Evolutionary conservation across 2,329 filamentous ascomycete genomes (phyloP).

Genomic region (Tolypocladium tundrense): DNA sequence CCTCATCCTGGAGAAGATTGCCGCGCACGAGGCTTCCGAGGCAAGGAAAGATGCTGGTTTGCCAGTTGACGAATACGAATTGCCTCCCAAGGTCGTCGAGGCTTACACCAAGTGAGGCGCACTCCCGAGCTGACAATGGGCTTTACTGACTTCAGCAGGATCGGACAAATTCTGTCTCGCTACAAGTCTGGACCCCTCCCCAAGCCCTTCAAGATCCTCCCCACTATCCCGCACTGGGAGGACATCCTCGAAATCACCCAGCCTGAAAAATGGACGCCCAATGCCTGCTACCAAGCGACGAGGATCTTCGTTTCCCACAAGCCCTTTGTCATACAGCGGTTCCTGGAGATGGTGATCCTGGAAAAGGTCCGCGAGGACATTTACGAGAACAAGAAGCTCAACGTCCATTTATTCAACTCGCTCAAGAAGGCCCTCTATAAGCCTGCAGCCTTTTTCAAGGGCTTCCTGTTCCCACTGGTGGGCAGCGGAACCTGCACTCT

Average conservation of each 20-base stretch:
- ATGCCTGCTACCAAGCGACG: constrained; percentile 77
- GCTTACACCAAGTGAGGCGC: constrained; percentile 72
- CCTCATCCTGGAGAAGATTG: constrained; percentile 89
- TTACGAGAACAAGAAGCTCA: constrained; percentile 85
- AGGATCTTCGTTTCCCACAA: constrained; percentile 85
- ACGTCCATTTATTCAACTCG: constrained; percentile 86
- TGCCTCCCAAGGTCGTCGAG: constrained; percentile 86
- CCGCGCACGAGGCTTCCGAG: constrained; percentile 70
- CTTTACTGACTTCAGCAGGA: constrained; percentile 34
- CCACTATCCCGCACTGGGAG: constrained; percentile 84
- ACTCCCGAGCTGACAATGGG: not conserved
- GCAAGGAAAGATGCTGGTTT: constrained; percentile 34
- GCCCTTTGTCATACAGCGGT: constrained; percentile 69
- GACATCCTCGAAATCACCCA: constrained; percentile 76
- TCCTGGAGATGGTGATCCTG: constrained; percentile 77
- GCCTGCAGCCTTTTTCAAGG: constrained; percentile 93
- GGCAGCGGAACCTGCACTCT: constrained; percentile 80
- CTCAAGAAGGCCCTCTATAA: constrained; percentile 91
- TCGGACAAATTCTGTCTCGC: constrained; percentile 77
- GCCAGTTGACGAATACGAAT: constrained; percentile 71
- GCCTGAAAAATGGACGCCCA: constrained; percentile 64
- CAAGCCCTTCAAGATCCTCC: constrained; percentile 95
- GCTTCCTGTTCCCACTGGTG: constrained; percentile 84
- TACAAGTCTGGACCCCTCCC: constrained; percentile 96
- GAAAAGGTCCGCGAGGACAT: constrained; percentile 92